Percentiles rank a stretch among this genome's conserved stretches.
These are phyloP conservation scores for Epicoccum nigrum DNA, from an alignment of 2,329 filamentous ascomycete genomes.

Conservation along the genomic window DNA sequence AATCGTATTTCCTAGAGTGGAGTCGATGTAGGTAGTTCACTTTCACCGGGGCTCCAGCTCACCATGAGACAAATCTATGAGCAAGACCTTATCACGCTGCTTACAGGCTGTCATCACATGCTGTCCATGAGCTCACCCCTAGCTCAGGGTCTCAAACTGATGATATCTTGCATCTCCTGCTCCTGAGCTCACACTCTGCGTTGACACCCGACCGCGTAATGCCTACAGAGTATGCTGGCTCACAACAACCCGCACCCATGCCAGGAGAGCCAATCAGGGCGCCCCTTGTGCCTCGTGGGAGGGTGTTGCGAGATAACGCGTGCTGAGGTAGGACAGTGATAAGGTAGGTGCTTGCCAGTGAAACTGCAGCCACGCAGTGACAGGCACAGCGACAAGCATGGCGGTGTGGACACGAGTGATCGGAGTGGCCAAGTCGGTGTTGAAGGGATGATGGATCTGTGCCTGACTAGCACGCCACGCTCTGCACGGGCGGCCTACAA, in stretches of 20 bases:
- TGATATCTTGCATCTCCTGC: conserved; percentile 22
- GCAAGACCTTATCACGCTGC: conserved; percentile 11
- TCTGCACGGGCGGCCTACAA: conserved; percentile 4
- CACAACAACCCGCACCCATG: conserved; percentile 21
- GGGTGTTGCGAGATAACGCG: conserved; percentile 15
- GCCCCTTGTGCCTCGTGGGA: conserved; percentile 3
- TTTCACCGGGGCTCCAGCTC: conserved; percentile 8
- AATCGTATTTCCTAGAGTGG: conserved; percentile 1
- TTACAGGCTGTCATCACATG: conserved; percentile 27
- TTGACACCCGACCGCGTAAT: conserved; percentile 19
- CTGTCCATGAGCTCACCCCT: conserved; percentile 23
- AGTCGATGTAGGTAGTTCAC: conserved; percentile 8
- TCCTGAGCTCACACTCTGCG: conserved; percentile 8
- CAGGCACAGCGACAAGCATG: conserved; percentile 15
- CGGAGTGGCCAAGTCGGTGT: conserved; percentile 5
- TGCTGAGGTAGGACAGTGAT: conserved; percentile 12
- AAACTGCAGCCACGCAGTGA: conserved; percentile 18
- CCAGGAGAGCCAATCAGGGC: conserved; percentile 38
- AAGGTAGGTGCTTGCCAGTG: conserved; percentile 13
- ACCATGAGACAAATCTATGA: conserved; percentile 15
- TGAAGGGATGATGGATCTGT: conserved; percentile 16
- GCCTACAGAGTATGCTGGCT: conserved; percentile 23
- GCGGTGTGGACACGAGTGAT: conserved; percentile 12
- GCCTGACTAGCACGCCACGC: conserved; percentile 8
- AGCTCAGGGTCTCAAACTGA: conserved; percentile 20